Evolutionary conservation across 75 land plant genomes (phyloP).

Genomic region (Sequoia sempervirens): DNA sequence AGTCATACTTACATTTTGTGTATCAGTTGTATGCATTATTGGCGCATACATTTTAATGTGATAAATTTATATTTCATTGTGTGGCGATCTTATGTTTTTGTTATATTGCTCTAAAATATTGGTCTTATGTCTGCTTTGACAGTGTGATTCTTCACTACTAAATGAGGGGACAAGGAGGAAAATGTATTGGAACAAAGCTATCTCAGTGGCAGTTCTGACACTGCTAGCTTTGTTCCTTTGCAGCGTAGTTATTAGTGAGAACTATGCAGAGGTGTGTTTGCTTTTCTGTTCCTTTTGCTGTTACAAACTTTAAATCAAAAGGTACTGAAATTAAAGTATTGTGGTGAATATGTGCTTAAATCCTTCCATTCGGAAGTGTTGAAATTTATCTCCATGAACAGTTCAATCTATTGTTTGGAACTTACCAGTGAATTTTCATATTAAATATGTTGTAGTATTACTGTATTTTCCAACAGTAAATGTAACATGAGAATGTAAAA

Average conservation of each 20-base stretch:
- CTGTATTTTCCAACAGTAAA: background rate
- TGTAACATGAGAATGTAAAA: background rate
- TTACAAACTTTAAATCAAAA: background rate
- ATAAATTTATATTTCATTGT: background rate
- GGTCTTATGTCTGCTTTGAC: background rate
- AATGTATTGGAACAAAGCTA: slow-evolving; percentile 19
- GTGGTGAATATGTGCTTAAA: background rate
- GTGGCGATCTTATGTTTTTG: background rate
- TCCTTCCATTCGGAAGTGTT: background rate
- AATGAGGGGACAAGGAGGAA: slow-evolving; percentile 8
- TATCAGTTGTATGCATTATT: background rate
- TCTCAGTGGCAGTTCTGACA: slow-evolving; percentile 19
- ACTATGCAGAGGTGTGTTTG: slow-evolving; percentile 31
- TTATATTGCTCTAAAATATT: background rate
- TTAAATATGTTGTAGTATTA: background rate
- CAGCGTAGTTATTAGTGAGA: slow-evolving; percentile 16
- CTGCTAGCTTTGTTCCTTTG: slow-evolving; percentile 25
- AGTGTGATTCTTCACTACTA: background rate
- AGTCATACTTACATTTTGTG: background rate
- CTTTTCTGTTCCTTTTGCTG: background rate
- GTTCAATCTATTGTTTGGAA: background rate
- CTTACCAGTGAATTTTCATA: background rate
- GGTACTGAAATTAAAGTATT: background rate
- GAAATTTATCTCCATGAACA: background rate
- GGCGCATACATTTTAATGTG: background rate